Evolutionary conservation across 768 basidiomycete genomes (phyloP).

Genomic region (Kwoniella mangroviensis): DNA sequence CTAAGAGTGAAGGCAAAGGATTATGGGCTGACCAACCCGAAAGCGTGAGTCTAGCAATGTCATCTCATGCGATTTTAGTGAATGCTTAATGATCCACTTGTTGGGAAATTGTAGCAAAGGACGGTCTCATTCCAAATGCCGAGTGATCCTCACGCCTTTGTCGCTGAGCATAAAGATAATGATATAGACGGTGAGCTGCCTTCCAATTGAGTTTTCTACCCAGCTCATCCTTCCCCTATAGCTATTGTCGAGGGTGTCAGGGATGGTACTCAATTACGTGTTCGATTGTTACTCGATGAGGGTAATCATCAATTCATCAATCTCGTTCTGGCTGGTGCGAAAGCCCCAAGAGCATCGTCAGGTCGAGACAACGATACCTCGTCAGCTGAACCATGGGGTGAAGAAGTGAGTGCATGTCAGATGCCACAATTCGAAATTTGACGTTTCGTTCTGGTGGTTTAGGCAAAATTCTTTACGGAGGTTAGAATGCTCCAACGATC

Average conservation of each 20-base stretch:
- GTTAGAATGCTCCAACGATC: slow-evolving; percentile 53
- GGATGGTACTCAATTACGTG: slow-evolving; percentile 87
- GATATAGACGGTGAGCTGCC: slow-evolving; percentile 72
- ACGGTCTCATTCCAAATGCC: slow-evolving; percentile 86
- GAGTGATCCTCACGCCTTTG: slow-evolving; percentile 81
- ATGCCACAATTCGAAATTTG: neutral
- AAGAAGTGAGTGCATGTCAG: slow-evolving; percentile 69
- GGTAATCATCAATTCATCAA: slow-evolving; percentile 89
- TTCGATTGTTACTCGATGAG: slow-evolving; percentile 83
- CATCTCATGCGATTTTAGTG: neutral
- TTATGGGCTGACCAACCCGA: slow-evolving; percentile 68
- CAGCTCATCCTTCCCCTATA: slow-evolving; percentile 50
- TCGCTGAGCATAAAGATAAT: slow-evolving; percentile 90
- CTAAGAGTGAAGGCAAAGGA: slow-evolving; percentile 64
- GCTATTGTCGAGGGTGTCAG: slow-evolving; percentile 92
- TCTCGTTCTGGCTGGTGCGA: slow-evolving; percentile 61
- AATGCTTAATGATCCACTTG: neutral
- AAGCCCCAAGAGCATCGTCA: slow-evolving; percentile 53
- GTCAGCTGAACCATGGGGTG: slow-evolving; percentile 73
- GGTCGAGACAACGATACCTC: slow-evolving; percentile 48
- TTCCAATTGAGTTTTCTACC: neutral
- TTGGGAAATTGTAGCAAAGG: slow-evolving; percentile 64
- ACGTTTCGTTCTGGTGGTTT: neutral
- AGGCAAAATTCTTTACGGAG: slow-evolving; percentile 95
- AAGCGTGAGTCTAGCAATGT: slow-evolving; percentile 36